Evolutionary conservation across 106 monocot species (phyloP).

Genomic region (Phalaenopsis equestris): DNA sequence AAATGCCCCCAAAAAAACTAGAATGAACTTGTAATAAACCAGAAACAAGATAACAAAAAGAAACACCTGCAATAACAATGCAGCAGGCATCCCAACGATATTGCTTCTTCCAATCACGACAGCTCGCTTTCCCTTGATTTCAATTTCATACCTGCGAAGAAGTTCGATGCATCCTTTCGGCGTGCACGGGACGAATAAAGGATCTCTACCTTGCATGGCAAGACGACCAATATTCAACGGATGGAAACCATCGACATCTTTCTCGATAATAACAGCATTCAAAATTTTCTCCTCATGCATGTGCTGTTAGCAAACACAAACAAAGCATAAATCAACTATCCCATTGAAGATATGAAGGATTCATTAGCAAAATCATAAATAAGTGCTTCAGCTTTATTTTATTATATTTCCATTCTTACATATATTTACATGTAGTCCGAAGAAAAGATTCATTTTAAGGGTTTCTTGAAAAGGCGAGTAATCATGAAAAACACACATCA

Average conservation of each 20-base stretch:
- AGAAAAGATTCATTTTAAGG: no score
- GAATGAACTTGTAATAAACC: background rate
- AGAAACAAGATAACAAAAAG: background rate
- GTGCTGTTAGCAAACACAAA: conserved; percentile 46
- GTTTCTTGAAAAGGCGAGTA: no score
- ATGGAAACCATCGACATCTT: conserved; percentile 98
- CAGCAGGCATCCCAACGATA: conserved; percentile 91
- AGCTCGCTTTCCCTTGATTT: conserved; percentile 84
- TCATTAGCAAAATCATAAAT: background rate
- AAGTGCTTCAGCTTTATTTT: background rate
- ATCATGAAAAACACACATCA: no score
- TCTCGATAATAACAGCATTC: conserved; percentile 74
- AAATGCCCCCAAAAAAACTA: background rate
- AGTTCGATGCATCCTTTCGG: conserved; percentile 98
- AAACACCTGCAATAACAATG: conserved; percentile 75
- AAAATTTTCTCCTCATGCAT: conserved; percentile 82
- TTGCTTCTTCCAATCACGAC: conserved; percentile 96
- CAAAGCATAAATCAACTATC: conserved; percentile 5
- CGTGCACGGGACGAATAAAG: conserved; percentile 90
- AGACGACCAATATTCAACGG: conserved; percentile 90
- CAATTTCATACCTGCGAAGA: conserved; percentile 52
- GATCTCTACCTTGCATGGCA: conserved; percentile 92
- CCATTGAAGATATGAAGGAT: background rate
- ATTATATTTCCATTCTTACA: no score
- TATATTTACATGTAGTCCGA: no score